Base-by-base conservation (phyloP, 1,284 basidiomycete species). In the Phaffia rhodozyma region DNA sequence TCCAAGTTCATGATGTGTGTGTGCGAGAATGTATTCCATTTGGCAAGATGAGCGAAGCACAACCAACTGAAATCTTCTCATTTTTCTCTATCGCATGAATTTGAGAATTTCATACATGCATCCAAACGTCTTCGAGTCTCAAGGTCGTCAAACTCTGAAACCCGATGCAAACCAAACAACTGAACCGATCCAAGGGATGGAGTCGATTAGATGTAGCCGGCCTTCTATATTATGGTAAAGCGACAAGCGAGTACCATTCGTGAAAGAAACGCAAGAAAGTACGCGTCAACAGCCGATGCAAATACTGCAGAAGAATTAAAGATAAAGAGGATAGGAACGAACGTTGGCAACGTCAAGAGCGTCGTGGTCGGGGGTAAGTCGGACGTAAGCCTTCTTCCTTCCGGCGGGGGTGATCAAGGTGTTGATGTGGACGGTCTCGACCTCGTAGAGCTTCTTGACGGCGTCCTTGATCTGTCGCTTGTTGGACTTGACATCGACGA, bases 381-480 rank as follows among this genome's bases (percentile, higher is more conserved):
- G 86, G 66, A 97, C 91, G 77, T 96, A 98, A 58, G 94, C 94
- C 87, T 98, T 98, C 84, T 98, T 98, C 84, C 88, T 91, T 66
- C 96, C 94, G 74, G 98, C 96, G 66, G 94, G 96, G 76, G 91
- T 87, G 78, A 97, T 97, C 73, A 98, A 84, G 59, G 96, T 98
- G 85, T 97, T 97, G 77, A 98, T 84, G 81, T 94, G 94, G 60
- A 86, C 86, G 48, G 92, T 89, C 78, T 94, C 86, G 65, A 97
- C 92, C 73, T 97, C 93, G 80, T 97, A 97, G 71, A 97, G 79
- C 84, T 97, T 96, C 86, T 97, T 97, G 71, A 98, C 90, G 11
- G 94, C 94, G 71, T 92, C 91, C 84, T 93, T 94, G 81, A 98
- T 97, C 78, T 97, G 91, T 66, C 91, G 85, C 86, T 98, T 98